Base-by-base conservation (phyloP, 2,329 filamentous ascomycete genomes). In the Apiospora malaysiana region DNA sequence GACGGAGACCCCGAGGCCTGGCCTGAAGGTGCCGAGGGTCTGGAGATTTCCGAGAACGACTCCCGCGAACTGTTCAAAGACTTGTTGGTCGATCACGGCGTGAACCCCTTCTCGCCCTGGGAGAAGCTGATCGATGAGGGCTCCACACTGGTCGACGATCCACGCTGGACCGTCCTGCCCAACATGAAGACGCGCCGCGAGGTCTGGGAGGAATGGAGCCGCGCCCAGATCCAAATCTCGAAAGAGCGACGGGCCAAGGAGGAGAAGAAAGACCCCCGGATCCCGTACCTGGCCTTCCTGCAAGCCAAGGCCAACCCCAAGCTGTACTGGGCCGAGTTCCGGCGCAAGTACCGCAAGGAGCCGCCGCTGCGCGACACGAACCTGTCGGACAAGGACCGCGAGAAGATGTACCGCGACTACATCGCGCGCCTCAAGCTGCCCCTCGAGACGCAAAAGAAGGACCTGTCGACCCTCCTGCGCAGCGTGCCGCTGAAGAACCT, bases 261-360 rank as follows among this genome's bases (percentile, higher is more conserved):
- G 78, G 92, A 93, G 81, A 95, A 94, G 83, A 89, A 90, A 74
- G 94, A 98, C 77, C 95, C 96, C 0, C 87, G 88, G 66, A 92
- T 97, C 74, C 90, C 92, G 0, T 99, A 97, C 80, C 83, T 98
- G 72, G 88, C 89, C 0, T 92, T 99, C 73, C 85, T 99, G 42
- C 90, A 95, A 73, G 89, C 92, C 67, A 89, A 94, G 75, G 95
- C 95, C 0, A 96, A 92, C 0, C 92, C 94, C 0, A 98, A 97
- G 82, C 87, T 99, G 0, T 99, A 97, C 85, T 99, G 96, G 96
- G 92, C 94, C 0, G 96, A 99, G 79, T 99, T 99, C 82, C 94
- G 93, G 77, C 88, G 96, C 45, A 99, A 98, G 79, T 96, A 90
- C 82, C 92, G 92, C 74, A 95, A 92, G 74, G 94, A 97, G 74